Base-by-base conservation (phyloP, 352 stramenopile species). In the Peronospora belbahrii region DNA sequence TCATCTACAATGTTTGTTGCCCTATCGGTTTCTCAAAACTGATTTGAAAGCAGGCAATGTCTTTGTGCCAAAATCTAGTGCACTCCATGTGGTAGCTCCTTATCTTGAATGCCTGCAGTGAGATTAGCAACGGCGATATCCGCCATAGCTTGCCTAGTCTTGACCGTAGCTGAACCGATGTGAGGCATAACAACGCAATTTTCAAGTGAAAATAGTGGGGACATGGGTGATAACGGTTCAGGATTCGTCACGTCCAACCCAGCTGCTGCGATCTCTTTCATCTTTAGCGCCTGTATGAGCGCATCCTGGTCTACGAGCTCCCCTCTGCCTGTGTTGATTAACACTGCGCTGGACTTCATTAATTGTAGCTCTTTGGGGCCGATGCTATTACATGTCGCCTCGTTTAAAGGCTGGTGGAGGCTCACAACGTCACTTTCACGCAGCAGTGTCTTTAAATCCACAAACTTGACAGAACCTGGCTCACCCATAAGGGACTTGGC, bases 301-400 rank as follows among this genome's bases (percentile, higher is more conserved):
- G 79, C 77, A 19, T 88, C 73, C 47, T 95, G 88, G 53, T 97
- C 82, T 27, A 97, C 76, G 36, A 97, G 71, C 18, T 92, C 86
- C 30, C 90, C 90, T 31, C 90, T 72, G 28, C 83, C 84, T 48
- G 92, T 96, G 59, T 97, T 97, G 30, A 97, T 81, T 30, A 97
- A 67, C 40, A 95, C 80, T n/a, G 86, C 82, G 23, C 62, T 65
- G 8, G 64, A 42, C 52, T 94, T 89, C 79, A 97, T 94, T n/a
- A 75, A 38, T 6, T 62, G 52, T 18, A 97, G 73, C 17, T 78
- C 65, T 2, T 76, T 73, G 1, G 74, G 62, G 25, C 83, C 76
- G 25, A 97, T 88, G 30, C 86, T 61, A 19, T 75, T 41, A 2
- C 67, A 64, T 8, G 85, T 97, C 13, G 66, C 35, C 27, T 83